Evolutionary conservation across 2,329 filamentous ascomycete species (phyloP).

Genomic region (Setomelanomma holmii): DNA sequence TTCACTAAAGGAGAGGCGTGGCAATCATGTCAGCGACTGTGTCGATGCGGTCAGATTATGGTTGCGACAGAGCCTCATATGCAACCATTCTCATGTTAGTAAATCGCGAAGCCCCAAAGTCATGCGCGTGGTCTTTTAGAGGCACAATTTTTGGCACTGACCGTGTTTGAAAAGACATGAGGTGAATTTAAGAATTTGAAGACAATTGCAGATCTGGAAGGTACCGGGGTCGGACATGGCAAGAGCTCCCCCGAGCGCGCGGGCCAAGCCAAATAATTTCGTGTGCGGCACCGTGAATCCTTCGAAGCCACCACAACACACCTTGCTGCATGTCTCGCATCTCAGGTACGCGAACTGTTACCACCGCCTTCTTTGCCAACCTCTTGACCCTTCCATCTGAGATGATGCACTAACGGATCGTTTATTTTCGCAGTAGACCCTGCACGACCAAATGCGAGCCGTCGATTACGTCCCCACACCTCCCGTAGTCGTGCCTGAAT

Average conservation of each 20-base stretch:
- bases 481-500: background rate
- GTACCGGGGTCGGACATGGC: slow-evolving; percentile 3
- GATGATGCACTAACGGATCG: no score
- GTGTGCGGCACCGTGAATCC: slow-evolving; percentile 29
- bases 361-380: background rate
- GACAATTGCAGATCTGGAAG: slow-evolving; percentile 22
- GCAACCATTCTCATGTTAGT: background rate
- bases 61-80: background rate
- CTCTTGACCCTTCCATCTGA: no score
- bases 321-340: slow-evolving; percentile 10
- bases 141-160: background rate
- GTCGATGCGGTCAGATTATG: background rate
- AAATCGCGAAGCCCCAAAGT: background rate
- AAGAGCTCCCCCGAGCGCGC: slow-evolving; percentile 18
- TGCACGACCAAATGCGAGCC: no score
- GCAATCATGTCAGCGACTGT: background rate
- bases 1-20: background rate
- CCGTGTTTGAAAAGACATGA: slow-evolving; percentile 15
- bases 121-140: background rate
- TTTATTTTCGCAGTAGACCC: no score
- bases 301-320: slow-evolving; percentile 28
- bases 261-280: background rate
- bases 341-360: background rate
- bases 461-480: background rate
- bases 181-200: slow-evolving; percentile 33